phyloP scores from a whole-genome alignment of 768 basidiomycete genomes.

The Russula vinacea region DNA sequence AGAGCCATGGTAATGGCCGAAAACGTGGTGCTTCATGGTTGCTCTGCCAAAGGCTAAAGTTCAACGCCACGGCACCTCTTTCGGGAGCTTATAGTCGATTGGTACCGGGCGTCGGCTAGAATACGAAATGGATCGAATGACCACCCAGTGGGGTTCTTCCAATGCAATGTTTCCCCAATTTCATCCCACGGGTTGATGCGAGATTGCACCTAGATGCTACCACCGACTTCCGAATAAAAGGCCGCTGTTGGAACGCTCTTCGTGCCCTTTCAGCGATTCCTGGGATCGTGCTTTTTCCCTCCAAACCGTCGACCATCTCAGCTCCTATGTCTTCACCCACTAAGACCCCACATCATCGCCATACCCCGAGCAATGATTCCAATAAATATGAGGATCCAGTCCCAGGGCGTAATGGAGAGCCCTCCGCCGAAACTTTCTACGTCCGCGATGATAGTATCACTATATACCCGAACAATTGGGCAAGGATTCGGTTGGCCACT shows the following conservation, averaged over 20 bases:
- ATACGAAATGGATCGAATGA: neutral
- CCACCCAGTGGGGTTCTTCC: neutral
- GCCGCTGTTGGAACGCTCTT: neutral
- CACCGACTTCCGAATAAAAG: conserved; percentile 1
- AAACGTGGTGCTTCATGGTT: neutral
- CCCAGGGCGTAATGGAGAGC: neutral
- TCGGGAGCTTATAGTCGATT: neutral
- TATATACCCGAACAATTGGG: conserved; percentile 30
- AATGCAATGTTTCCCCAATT: neutral
- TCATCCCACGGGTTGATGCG: neutral
- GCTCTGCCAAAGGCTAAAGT: neutral
- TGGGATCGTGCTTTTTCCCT: neutral
- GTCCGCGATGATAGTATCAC: conserved; percentile 15
- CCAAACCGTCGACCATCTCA: neutral
- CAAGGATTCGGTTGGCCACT: conserved; percentile 28
- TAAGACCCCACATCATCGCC: neutral
- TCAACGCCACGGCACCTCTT: neutral
- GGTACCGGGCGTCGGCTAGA: neutral
- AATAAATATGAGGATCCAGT: neutral
- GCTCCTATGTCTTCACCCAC: conserved; percentile 12
- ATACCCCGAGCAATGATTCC: conserved; percentile 6
- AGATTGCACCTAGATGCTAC: neutral
- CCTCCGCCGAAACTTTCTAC: neutral
- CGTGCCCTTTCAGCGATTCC: neutral
- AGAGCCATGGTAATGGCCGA: neutral